A percentile compares a stretch with the other conserved stretches of the same genome.
phyloP scores from a whole-genome alignment of 495 filamentous ascomycete genomes.

The Bathelium albidoporum region DNA sequence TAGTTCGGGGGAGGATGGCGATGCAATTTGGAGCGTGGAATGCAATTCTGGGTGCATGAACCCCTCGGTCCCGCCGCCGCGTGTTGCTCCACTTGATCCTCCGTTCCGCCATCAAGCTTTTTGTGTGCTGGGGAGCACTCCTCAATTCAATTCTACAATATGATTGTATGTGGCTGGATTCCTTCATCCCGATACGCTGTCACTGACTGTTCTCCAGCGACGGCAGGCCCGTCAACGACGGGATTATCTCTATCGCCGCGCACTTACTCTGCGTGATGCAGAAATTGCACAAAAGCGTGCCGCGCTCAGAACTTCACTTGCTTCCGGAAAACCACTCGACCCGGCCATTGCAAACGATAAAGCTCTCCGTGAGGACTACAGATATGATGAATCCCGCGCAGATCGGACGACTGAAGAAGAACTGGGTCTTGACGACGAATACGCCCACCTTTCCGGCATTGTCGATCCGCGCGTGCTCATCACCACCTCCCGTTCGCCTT shows the following conservation, averaged over 20 bases:
- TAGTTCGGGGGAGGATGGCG: not conserved
- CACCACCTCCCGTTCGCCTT: slow-evolving; percentile 82
- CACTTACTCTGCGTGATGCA: slow-evolving; percentile 74
- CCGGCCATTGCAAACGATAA: slow-evolving; percentile 84
- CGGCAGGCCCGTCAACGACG: slow-evolving; percentile 75
- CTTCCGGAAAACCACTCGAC: slow-evolving; percentile 75
- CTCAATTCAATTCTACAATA: not conserved
- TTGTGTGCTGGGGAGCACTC: not conserved
- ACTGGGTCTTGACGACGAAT: slow-evolving; percentile 91
- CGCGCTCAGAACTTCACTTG: slow-evolving; percentile 74
- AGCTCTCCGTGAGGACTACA: slow-evolving; percentile 73
- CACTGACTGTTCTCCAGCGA: slow-evolving; percentile 29
- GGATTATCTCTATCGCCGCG: slow-evolving; percentile 86
- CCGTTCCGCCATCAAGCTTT: not conserved
- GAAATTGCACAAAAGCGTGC: slow-evolving; percentile 85
- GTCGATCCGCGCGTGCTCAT: slow-evolving; percentile 82
- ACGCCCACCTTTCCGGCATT: slow-evolving; percentile 71
- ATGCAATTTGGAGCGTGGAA: not conserved
- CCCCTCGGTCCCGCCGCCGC: not conserved
- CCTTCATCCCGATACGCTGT: not conserved
- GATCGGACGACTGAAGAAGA: slow-evolving; percentile 52
- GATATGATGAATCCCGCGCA: slow-evolving; percentile 73
- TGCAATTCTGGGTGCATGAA: not conserved
- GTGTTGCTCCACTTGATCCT: not conserved
- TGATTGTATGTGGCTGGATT: not conserved